Base-by-base conservation (phyloP, 225 moss, liverwort and hornwort genomes). In the Marchantia paleacea region DNA sequence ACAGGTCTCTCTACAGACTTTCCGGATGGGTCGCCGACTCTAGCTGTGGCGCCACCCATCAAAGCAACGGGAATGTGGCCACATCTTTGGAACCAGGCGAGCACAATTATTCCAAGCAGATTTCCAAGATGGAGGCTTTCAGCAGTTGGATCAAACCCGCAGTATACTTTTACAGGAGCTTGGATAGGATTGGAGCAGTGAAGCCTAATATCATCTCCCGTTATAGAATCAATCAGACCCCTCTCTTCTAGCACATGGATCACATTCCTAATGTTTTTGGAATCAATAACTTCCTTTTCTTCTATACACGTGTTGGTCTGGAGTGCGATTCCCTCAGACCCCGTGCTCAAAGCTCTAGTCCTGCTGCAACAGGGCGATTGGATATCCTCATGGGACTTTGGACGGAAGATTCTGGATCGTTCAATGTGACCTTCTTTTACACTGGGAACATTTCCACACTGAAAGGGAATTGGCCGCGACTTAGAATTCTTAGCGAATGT, bases 51-150 rank as follows among this genome's bases (percentile, higher is more conserved):
- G 52, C 93, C 95, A 79, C 97, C 97, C 18, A 97, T 86, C 84
- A 97, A 79, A 61, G 92, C 97, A 82, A 97, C 95, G 81, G 95
- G 97, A 55, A 91, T 82, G 85, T 97, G 97, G 67, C 95, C 97
- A 84, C 91, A 97, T 83, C 95, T 89, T 81, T 97, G 93, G 68
- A 97, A 97, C 97, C 97, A 97, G 25, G 97, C 92, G 49, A 97
- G 90, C 47, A 97, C 95, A 48, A 93, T 91, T 69, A 95, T 95
- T 26, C 92, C 97, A 25, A 97, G 87, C 86, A 97, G 80, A 79
- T 97, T 95, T 52, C 97, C 97, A 11, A 97, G 80, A 84, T 97
- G 97, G n/a, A 97, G 92, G 54, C 89, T 87, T 78, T 97, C 95
- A 26, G 95, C 95, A 1, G 97, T 95, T 8, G 97, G 95, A 84